phyloP scores from a whole-genome alignment of 2,329 filamentous ascomycete genomes.

The Zasmidium angulare region DNA sequence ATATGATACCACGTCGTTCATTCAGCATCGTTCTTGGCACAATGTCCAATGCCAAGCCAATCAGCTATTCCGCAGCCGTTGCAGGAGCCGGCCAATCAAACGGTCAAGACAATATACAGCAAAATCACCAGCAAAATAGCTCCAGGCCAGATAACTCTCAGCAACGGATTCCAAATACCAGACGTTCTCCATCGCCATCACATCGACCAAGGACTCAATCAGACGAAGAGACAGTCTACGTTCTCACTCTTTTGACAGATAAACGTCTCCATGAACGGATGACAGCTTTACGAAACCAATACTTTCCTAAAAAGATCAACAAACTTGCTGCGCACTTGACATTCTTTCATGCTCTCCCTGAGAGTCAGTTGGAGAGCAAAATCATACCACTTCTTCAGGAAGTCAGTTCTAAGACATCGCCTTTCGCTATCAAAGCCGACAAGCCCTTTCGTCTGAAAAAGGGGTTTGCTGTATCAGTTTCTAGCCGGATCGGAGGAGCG shows the following conservation, averaged over 20 bases:
- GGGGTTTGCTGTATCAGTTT: conserved; percentile 42
- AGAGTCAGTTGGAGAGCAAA: conserved; percentile 36
- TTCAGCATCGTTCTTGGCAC: neutral
- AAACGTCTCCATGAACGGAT: conserved; percentile 40
- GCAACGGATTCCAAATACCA: neutral
- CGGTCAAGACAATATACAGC: neutral
- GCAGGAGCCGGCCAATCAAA: neutral
- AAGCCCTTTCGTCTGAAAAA: conserved; percentile 42
- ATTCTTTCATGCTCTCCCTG: conserved; percentile 48
- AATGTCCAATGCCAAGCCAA: neutral
- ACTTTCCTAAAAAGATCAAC: conserved; percentile 46
- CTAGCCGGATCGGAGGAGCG: conserved; percentile 31
- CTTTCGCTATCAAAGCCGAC: conserved; percentile 40
- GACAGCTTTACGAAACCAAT: conserved; percentile 39
- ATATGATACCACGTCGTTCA: neutral
- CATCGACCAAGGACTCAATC: conserved; percentile 34
- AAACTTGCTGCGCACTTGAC: conserved; percentile 46
- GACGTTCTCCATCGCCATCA: conserved; percentile 18
- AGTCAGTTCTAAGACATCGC: conserved; percentile 31
- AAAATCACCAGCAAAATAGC: neutral
- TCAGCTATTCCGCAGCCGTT: conserved; percentile 7
- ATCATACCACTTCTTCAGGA: conserved; percentile 37
- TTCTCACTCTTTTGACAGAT: conserved; percentile 44
- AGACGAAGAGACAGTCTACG: conserved; percentile 40
- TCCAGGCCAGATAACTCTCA: neutral